Conservation (phyloP, 2,329 filamentous ascomycete species). For the Nigrospora osmanthi region DNA sequence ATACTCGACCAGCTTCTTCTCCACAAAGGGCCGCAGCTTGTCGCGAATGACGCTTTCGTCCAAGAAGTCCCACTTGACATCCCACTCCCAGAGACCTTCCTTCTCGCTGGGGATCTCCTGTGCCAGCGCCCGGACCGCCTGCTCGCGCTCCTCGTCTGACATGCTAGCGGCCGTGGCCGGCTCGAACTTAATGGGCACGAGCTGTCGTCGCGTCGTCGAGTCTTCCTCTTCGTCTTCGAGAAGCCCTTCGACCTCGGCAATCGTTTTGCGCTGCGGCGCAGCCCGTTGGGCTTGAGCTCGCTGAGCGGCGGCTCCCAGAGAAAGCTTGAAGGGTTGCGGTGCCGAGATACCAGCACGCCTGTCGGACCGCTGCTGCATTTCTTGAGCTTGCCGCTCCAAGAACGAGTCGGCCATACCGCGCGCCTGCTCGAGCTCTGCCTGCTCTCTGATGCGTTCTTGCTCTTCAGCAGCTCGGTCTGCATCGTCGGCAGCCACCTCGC, state of each 20-base stretch:
- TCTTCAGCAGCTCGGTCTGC: conserved; percentile 72
- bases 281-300: conserved; percentile 51
- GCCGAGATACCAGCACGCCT: conserved; percentile 31
- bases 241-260: conserved; percentile 89
- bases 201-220: conserved; percentile 59
- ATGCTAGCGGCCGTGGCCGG: conserved; percentile 59
- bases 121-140: conserved; percentile 74
- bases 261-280: conserved; percentile 61
- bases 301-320: conserved; percentile 81
- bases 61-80: conserved; percentile 86
- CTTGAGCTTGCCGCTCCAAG: conserved; percentile 74
- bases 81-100: conserved; percentile 84
- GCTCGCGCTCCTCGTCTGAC: conserved; percentile 79
- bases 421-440: conserved; percentile 68
- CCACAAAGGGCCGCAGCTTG: conserved; percentile 87
- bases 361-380: conserved; percentile 49
- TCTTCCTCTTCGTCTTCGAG: conserved; percentile 92
- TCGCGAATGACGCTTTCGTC: conserved; percentile 74
- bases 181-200: conserved; percentile 79
- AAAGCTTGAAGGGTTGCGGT: conserved; percentile 84
- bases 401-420: conserved; percentile 85
- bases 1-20: conserved; percentile 97
- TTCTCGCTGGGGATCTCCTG: conserved; percentile 85
- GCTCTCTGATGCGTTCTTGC: conserved; percentile 61
- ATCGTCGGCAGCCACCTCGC: conserved; percentile 74